phyloP scores from a whole-genome alignment of 2,329 filamentous ascomycete genomes.

The Botrytis elliptica region DNA sequence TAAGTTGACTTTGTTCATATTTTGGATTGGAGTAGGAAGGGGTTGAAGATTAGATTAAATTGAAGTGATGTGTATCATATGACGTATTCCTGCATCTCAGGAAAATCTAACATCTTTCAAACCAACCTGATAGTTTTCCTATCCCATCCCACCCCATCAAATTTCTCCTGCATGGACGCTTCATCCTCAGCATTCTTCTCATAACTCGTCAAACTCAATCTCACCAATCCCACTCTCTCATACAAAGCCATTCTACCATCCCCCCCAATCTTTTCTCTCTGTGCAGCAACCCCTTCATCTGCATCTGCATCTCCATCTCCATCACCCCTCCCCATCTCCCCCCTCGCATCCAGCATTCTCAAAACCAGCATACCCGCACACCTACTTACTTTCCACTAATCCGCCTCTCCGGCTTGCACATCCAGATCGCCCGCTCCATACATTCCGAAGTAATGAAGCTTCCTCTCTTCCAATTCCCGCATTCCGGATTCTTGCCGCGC shows the following conservation, averaged over 20 bases:
- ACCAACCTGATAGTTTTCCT: background rate
- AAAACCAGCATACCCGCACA: no score
- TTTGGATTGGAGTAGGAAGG: no score
- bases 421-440: background rate
- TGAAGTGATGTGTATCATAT: background rate
- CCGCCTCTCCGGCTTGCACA: background rate
- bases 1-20: background rate
- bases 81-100: no score
- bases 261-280: no score
- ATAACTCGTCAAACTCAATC: background rate
- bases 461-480: background rate
- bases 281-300: no score
- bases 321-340: no score
- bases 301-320: accelerated
- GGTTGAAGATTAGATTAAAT: background rate
- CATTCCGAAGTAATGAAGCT: background rate
- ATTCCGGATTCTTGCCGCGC: background rate
- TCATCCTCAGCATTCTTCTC: background rate
- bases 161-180: background rate
- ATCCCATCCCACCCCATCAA: background rate
- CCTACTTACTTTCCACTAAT: background rate
- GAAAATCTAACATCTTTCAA: no score
- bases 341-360: no score
- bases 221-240: background rate
- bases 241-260: background rate